Evolutionary conservation across 2,329 filamentous ascomycete species (phyloP).

Genomic region (Trichoderma citrinoviride): DNA sequence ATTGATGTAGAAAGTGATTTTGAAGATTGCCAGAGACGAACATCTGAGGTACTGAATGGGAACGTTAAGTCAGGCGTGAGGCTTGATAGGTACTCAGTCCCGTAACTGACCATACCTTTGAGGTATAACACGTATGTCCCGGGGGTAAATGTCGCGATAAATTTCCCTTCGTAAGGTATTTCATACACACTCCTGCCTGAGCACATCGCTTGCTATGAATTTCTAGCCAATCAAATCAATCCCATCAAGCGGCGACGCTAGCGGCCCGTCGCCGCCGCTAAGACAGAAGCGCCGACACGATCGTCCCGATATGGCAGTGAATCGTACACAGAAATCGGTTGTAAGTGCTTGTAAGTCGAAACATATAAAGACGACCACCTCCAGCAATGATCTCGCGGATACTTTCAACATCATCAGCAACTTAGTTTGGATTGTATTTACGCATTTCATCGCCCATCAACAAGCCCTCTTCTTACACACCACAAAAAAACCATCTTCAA

Average conservation of each 20-base stretch:
- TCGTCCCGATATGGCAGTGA: background rate
- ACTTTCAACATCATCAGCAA: background rate
- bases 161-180: no score
- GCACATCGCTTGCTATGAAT: background rate
- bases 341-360: background rate
- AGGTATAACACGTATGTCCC: no score
- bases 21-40: no score
- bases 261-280: constrained; percentile 12
- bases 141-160: no score
- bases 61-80: no score
- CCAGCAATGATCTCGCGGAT: background rate
- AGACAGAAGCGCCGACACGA: background rate
- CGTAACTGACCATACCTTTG: no score
- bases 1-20: no score
- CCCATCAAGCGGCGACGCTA: constrained; percentile 16
- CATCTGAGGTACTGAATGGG: no score
- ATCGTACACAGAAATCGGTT: background rate
- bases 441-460: background rate
- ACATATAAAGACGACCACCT: constrained; percentile 3
- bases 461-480: background rate
- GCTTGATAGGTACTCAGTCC: no score
- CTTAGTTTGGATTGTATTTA: no score
- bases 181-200: no score
- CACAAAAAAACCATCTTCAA: background rate
- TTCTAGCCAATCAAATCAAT: background rate